Evolutionary conservation across 140 eudicot species (phyloP), one percentile per base, ranked within the genome.

Genomic region (Oenanthe javanica): DNA sequence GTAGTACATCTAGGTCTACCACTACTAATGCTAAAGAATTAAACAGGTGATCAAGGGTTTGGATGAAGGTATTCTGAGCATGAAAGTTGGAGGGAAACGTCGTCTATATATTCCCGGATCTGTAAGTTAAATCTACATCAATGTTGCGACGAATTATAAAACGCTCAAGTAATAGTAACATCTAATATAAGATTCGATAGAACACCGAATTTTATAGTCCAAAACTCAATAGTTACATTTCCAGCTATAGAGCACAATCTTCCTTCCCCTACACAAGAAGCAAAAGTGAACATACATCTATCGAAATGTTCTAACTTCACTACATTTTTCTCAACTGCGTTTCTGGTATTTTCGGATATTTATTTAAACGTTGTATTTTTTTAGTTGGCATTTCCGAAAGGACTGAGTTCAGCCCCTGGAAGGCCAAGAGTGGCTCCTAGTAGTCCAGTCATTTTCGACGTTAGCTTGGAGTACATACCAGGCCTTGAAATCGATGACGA

Each of bases 381-480:
- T 63, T 86, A 95, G 99, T 80, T 92, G 87, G 96, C 99, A 79
- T 95, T 95, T 79, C 99, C 97, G 0, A 95, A 95, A 80, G 99
- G 97, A 48, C 97, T 95, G 55, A 81, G 82, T 40, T 95, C 99
- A 71, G 99, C 99, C 38, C 99, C 99, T 6, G 99, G 99, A 84
- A 89, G 99, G 90, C 99, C 99, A 38, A 87, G 99, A 81, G 99
- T 95, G 70, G 97, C 97, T 72, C 83, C 99, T 46, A 95, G 82
- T 45, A 95, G 99, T 77, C 97, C 99, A 40, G 97, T 95, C 49
- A 64, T 95, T 57, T 95, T 95, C 59, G 99, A 95, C 72, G 99
- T 92, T 82, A 95, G 99, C 79, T 88, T 95, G 90, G 97, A 90
- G 87, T 95, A 89, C 89, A 87, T 95, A 70, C 99, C 99, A 0